A percentile compares a stretch with the other conserved stretches of the same genome.
Conservation (phyloP, 768 basidiomycete species). For the Rhizopogon vesiculosus region DNA sequence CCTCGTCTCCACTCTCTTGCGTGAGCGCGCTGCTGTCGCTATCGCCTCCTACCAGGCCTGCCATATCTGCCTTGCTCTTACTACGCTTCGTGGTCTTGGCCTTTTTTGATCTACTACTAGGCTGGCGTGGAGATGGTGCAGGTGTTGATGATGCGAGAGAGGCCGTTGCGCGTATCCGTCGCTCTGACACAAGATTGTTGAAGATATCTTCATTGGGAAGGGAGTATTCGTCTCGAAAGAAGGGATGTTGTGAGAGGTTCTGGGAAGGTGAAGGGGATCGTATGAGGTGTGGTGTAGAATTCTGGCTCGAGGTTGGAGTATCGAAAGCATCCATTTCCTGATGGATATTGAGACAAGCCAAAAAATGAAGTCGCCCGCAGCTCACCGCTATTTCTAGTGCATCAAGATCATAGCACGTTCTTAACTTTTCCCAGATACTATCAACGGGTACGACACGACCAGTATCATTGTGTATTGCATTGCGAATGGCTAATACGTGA, state of each 20-base stretch:
- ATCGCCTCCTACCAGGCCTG: conserved; percentile 75
- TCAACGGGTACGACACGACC: conserved; percentile 53
- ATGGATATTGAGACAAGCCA: conserved; percentile 5
- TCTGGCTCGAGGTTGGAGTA: conserved; percentile 33
- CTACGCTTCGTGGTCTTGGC: conserved; percentile 44
- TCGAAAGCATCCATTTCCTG: conserved; percentile 47
- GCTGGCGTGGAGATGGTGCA: conserved; percentile 46
- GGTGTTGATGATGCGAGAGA: conserved; percentile 52
- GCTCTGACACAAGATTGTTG: conserved; percentile 54
- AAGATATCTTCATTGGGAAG: conserved; percentile 55
- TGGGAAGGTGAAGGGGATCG: conserved; percentile 67
- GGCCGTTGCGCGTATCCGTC: conserved; percentile 60
- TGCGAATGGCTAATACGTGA: conserved; percentile 72
- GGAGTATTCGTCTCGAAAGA: conserved; percentile 68
- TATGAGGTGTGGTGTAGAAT: conserved; percentile 42
- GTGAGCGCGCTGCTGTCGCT: conserved; percentile 84
- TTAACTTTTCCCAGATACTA: conserved; percentile 73
- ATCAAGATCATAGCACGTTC: conserved; percentile 69
- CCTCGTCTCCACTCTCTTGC: conserved; percentile 79
- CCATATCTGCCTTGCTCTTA: conserved; percentile 48
- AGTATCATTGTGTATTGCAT: conserved; percentile 67
- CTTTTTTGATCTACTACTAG: conserved; percentile 26
- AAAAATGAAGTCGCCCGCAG: conserved; percentile 9
- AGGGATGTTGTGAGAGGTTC: conserved; percentile 65
- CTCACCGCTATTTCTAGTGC: conserved; percentile 67